Evolutionary conservation across 2,329 filamentous ascomycete species (phyloP).

Genomic region (Didymella pinodella): DNA sequence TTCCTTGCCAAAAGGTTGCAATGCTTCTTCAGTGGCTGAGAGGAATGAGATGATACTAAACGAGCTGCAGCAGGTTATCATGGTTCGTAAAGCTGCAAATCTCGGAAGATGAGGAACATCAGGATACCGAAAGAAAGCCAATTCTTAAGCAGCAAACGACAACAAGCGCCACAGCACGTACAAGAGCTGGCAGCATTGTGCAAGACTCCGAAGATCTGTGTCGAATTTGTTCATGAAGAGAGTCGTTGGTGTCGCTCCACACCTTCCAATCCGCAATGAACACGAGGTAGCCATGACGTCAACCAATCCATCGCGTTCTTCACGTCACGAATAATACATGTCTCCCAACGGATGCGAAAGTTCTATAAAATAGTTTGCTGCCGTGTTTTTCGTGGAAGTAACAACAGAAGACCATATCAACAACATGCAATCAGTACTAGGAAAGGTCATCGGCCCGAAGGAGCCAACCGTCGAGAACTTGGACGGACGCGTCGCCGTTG

Average conservation of each 20-base stretch:
- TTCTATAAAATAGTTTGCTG: not conserved
- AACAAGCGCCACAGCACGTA: not conserved
- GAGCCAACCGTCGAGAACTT: slow-evolving; percentile 41
- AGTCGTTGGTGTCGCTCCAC: not conserved
- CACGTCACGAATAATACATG: not conserved
- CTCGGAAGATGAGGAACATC: not conserved
- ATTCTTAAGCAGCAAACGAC: not conserved
- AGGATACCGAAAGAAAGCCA: not conserved
- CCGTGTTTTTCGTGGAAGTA: not conserved
- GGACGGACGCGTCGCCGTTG: slow-evolving; percentile 49
- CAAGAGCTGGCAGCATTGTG: not conserved
- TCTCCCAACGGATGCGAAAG: not conserved
- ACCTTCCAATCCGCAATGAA: not conserved
- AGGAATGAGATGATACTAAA: not conserved
- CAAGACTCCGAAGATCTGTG: not conserved
- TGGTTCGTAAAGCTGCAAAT: not conserved
- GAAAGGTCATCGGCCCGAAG: slow-evolving; percentile 50
- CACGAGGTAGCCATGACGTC: not conserved
- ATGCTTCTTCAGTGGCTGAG: not conserved
- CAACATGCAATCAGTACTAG: slow-evolving; percentile 53
- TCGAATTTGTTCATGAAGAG: not conserved
- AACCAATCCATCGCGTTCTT: not conserved
- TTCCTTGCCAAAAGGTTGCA: not conserved
- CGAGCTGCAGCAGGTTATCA: not conserved
- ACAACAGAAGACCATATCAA: not conserved